phyloP scores from a whole-genome alignment of 306 rosid species.

The Malus sieversii region DNA sequence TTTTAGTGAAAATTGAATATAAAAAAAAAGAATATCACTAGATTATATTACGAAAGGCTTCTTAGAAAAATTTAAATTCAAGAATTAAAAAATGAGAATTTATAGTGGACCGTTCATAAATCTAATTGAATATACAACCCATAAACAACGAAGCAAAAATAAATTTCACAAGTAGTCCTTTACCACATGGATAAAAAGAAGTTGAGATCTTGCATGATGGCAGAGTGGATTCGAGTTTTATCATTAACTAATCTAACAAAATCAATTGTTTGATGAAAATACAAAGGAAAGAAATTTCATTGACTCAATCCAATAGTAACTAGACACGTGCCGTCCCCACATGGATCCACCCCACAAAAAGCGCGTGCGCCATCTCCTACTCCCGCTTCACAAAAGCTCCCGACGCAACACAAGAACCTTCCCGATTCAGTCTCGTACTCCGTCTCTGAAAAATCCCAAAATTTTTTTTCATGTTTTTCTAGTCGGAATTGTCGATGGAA shows the following conservation, averaged over 20 bases:
- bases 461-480: neutral
- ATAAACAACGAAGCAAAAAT: too few species aligned
- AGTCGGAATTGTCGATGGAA: neutral
- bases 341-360: neutral
- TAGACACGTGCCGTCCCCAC: neutral
- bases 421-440: neutral
- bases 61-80: neutral
- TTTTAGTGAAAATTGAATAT: too few species aligned
- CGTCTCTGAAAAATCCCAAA: too few species aligned
- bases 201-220: too few species aligned
- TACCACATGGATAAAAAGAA: too few species aligned
- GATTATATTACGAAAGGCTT: too few species aligned
- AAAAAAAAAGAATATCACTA: too few species aligned
- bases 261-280: too few species aligned
- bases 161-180: too few species aligned
- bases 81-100: neutral
- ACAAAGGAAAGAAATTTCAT: neutral
- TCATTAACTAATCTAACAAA: accelerated
- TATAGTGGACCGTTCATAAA: neutral
- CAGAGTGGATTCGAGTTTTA: accelerated
- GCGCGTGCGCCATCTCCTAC: neutral
- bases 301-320: neutral
- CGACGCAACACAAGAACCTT: neutral
- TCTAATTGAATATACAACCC: neutral
- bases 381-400: neutral